A percentile compares a stretch with the other conserved stretches of the same genome.
Conservation (phyloP, 345 rosid species). For the thale cress (Arabidopsis thaliana) region DNA sequence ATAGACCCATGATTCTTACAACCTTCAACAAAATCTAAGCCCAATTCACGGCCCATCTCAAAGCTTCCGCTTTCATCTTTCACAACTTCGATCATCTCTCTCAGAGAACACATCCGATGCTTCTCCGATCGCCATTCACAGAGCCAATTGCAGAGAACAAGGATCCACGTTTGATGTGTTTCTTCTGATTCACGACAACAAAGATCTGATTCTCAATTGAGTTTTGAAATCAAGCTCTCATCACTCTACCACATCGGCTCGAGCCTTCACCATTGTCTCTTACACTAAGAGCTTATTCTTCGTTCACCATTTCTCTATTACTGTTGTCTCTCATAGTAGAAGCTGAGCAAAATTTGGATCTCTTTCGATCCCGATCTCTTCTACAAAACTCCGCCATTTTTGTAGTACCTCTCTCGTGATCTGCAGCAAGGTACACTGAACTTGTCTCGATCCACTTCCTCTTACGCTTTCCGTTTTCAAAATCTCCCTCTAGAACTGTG, state of each 20-base stretch:
- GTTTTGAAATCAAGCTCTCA: slow-evolving; percentile 18
- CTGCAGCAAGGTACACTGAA: slow-evolving; percentile 34
- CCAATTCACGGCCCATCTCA: slow-evolving; percentile 17
- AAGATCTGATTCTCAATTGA: slow-evolving; percentile 41
- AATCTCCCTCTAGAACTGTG: slow-evolving; percentile 10
- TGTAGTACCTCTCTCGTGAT: slow-evolving; percentile 7
- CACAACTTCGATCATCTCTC: slow-evolving; percentile 38
- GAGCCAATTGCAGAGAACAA: slow-evolving; percentile 13
- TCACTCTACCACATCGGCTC: slow-evolving; percentile 27
- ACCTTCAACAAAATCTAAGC: background rate
- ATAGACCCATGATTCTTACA: background rate
- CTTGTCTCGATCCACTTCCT: slow-evolving; percentile 32
- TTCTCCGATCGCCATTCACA: slow-evolving; percentile 35
- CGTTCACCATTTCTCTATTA: slow-evolving; percentile 1
- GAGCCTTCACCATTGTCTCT: slow-evolving; percentile 34
- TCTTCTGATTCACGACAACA: slow-evolving; percentile 1
- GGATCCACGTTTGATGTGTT: slow-evolving; percentile 21
- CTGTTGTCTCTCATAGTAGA: slow-evolving; percentile 11
- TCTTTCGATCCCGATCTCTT: slow-evolving; percentile 41
- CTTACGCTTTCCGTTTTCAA: background rate
- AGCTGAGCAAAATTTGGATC: slow-evolving; percentile 2
- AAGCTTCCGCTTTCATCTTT: slow-evolving; percentile 22
- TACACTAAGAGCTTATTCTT: slow-evolving; percentile 29
- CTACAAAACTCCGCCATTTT: slow-evolving; percentile 22
- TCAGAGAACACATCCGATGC: slow-evolving; percentile 30